phyloP scores from a whole-genome alignment of 768 basidiomycete genomes.

The Hydnum rufescens region DNA sequence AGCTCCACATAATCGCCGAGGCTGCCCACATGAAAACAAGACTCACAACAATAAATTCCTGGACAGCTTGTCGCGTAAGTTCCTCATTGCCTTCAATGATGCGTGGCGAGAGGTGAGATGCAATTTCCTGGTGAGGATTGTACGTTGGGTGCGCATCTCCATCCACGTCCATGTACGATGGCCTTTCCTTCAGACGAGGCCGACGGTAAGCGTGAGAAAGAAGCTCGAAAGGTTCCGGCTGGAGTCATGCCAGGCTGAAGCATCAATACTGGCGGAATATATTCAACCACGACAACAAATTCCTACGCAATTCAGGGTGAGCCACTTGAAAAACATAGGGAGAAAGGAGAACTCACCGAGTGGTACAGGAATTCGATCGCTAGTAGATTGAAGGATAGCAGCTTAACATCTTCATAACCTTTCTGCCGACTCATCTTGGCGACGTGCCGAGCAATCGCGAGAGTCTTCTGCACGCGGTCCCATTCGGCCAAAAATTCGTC shows the following conservation, averaged over 20 bases:
- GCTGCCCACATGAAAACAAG: no score
- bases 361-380: constrained; percentile 75
- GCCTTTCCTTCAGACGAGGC: background rate
- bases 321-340: background rate
- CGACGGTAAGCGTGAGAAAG: constrained; percentile 10
- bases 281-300: constrained; percentile 1
- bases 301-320: background rate
- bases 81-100: constrained; percentile 37
- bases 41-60: constrained; percentile 12
- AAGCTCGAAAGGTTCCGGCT: constrained; percentile 16
- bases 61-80: constrained; percentile 8
- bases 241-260: constrained; percentile 12
- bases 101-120: constrained; percentile 51
- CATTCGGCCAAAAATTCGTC: constrained; percentile 84
- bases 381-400: constrained; percentile 79
- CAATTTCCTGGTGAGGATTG: constrained; percentile 56
- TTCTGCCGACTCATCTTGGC: constrained; percentile 62
- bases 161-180: background rate
- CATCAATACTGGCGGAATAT: constrained; percentile 15
- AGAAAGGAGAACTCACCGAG: constrained; percentile 10
- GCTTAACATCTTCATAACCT: constrained; percentile 53
- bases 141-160: background rate
- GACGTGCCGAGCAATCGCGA: constrained; percentile 82
- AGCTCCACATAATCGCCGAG: no score
- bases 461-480: constrained; percentile 84